Evolutionary conservation across 345 rosid genomes (phyloP).

Genomic region (Syzygium oleosum): DNA sequence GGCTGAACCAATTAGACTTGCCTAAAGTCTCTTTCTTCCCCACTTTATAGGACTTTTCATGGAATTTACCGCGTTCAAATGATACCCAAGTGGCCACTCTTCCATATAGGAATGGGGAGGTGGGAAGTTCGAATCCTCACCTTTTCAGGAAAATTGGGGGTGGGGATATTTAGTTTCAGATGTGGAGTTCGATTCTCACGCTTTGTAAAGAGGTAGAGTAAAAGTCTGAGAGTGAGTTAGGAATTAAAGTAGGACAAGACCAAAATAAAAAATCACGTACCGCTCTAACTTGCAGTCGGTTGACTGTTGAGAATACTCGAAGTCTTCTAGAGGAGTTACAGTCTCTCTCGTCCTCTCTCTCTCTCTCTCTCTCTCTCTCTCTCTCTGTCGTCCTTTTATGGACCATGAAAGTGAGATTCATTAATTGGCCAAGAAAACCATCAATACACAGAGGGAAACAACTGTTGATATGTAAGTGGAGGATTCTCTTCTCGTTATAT

Average conservation of each 20-base stretch:
- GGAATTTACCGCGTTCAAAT: background rate
- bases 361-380: background rate
- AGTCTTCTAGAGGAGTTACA: background rate
- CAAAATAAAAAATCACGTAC: no score
- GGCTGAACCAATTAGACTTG: background rate
- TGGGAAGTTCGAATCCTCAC: no score
- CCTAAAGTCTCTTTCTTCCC: background rate
- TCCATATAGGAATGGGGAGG: no score
- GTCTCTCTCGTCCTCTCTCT: background rate
- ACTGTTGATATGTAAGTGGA: background rate
- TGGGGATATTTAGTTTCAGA: no score
- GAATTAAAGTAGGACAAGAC: no score
- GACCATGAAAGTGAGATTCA: background rate
- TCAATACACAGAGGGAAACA: background rate
- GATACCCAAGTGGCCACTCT: background rate
- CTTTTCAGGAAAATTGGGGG: no score
- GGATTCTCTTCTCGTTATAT: background rate
- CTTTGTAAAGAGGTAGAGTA: fast-evolving
- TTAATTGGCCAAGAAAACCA: background rate
- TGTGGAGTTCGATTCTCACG: no score
- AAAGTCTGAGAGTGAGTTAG: no score
- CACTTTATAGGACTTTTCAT: background rate
- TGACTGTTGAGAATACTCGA: background rate
- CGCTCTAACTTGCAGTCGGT: background rate
- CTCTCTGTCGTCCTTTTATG: background rate